phyloP scores from a whole-genome alignment of 1,284 basidiomycete species.

The Boletellus deceptivus region DNA sequence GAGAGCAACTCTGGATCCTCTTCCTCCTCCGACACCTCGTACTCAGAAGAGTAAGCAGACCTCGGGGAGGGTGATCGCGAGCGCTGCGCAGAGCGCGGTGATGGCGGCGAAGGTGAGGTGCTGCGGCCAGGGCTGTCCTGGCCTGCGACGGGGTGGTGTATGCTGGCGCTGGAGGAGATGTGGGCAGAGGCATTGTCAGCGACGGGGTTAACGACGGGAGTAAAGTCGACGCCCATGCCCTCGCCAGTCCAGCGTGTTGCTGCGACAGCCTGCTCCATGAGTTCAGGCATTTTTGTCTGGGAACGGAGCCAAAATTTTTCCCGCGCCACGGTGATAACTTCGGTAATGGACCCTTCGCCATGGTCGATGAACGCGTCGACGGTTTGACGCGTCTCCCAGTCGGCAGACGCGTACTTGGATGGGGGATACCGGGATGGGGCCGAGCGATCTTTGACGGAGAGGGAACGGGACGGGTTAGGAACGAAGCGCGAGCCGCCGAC shows the following conservation, averaged over 20 bases:
- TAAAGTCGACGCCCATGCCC: slow-evolving; percentile 36
- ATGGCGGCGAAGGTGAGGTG: slow-evolving; percentile 28
- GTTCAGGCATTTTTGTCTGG: slow-evolving; percentile 60
- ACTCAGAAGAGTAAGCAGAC: slow-evolving; percentile 33
- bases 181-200: slow-evolving; percentile 10
- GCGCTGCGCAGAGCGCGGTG: slow-evolving; percentile 25
- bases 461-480: slow-evolving; percentile 12
- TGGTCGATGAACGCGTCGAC: slow-evolving; percentile 67
- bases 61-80: slow-evolving; percentile 33
- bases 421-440: slow-evolving; percentile 27
- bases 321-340: slow-evolving; percentile 57
- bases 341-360: slow-evolving; percentile 64
- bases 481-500: slow-evolving; percentile 49
- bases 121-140: slow-evolving; percentile 20
- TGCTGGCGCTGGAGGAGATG: slow-evolving; percentile 5
- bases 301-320: slow-evolving; percentile 69
- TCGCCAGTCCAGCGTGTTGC: slow-evolving; percentile 49
- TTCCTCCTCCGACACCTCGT: slow-evolving; percentile 56
- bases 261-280: slow-evolving; percentile 65
- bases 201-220: slow-evolving; percentile 14
- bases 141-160: slow-evolving; percentile 8
- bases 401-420: slow-evolving; percentile 38
- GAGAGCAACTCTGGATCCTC: slow-evolving; percentile 60
- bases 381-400: slow-evolving; percentile 65
- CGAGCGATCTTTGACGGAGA: slow-evolving; percentile 17